Percentiles rank a stretch among this genome's conserved stretches.
Evolutionary conservation across 495 filamentous ascomycete genomes (phyloP).

Genomic region (Bathelium albidoporum): DNA sequence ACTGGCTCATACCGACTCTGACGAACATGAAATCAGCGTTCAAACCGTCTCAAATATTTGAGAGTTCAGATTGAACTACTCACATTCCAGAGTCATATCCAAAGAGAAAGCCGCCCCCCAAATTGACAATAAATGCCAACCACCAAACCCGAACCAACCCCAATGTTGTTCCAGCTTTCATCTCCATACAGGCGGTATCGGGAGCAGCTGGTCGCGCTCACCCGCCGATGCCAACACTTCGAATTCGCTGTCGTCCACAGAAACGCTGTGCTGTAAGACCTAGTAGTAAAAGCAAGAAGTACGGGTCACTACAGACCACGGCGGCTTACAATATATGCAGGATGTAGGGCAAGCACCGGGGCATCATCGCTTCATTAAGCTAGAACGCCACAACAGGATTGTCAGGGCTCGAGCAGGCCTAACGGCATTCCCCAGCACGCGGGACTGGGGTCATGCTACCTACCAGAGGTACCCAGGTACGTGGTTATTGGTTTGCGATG

Average conservation of each 20-base stretch:
- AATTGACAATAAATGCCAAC: background rate
- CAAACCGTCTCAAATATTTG: background rate
- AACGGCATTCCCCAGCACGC: background rate
- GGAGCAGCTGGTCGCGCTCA: background rate
- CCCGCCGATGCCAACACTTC: background rate
- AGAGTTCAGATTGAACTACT: background rate
- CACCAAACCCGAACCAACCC: constrained; percentile 1
- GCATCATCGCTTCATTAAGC: background rate
- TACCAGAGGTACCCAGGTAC: too few relatives aligned
- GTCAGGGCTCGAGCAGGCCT: background rate
- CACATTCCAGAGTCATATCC: constrained; percentile 20
- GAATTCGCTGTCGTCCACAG: background rate
- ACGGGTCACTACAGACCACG: background rate
- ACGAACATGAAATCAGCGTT: background rate
- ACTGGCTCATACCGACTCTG: background rate
- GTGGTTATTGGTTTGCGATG: background rate
- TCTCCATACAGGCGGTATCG: background rate
- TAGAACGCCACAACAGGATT: background rate
- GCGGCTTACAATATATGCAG: background rate
- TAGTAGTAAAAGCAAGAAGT: background rate
- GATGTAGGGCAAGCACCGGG: background rate
- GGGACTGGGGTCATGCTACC: too few relatives aligned
- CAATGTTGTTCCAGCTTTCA: background rate
- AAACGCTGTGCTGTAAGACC: background rate
- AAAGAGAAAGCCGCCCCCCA: constrained; percentile 14